A percentile compares a stretch with the other conserved stretches of the same genome.
These are phyloP conservation scores for Boletellus ananas DNA, from an alignment of 768 basidiomycete genomes.

Conservation along the genomic window DNA sequence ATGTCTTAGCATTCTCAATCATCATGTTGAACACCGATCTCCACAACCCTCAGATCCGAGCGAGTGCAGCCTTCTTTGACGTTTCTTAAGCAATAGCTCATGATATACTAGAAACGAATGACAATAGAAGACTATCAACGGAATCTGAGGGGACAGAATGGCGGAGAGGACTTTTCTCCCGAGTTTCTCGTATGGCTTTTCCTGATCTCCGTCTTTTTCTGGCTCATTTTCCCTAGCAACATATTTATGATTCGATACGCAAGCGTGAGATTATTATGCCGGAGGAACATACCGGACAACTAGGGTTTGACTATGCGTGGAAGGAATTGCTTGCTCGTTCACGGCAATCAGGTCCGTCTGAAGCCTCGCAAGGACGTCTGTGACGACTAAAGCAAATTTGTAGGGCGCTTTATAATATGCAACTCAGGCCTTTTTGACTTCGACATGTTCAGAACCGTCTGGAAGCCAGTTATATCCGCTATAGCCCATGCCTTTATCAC, in stretches of 20 bases:
- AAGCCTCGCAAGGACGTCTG: constrained; percentile 3
- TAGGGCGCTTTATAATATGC: constrained; percentile 58
- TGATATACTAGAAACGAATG: constrained; percentile 79
- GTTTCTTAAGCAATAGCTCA: constrained; percentile 2
- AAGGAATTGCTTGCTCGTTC: constrained; percentile 87
- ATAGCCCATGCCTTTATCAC: constrained; percentile 94
- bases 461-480: constrained; percentile 91
- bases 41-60: constrained; percentile 91
- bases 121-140: constrained; percentile 88
- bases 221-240: constrained; percentile 49
- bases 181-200: constrained; percentile 70
- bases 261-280: constrained; percentile 96
- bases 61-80: constrained; percentile 34
- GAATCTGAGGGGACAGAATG: constrained; percentile 92
- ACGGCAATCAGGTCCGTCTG: constrained; percentile 63
- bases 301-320: constrained; percentile 99
- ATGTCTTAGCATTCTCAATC: constrained; percentile 91
- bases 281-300: constrained; percentile 93
- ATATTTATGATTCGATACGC: constrained; percentile 91
- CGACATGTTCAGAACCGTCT: constrained; percentile 91
- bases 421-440: constrained; percentile 79
- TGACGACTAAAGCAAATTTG: constrained; percentile 40
- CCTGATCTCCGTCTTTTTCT: not conserved
- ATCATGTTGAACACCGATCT: constrained; percentile 98
- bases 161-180: constrained; percentile 72